Evolutionary conservation across 2,329 filamentous ascomycete genomes (phyloP).

Genomic region (Paraphaeosphaeria sporulosa): DNA sequence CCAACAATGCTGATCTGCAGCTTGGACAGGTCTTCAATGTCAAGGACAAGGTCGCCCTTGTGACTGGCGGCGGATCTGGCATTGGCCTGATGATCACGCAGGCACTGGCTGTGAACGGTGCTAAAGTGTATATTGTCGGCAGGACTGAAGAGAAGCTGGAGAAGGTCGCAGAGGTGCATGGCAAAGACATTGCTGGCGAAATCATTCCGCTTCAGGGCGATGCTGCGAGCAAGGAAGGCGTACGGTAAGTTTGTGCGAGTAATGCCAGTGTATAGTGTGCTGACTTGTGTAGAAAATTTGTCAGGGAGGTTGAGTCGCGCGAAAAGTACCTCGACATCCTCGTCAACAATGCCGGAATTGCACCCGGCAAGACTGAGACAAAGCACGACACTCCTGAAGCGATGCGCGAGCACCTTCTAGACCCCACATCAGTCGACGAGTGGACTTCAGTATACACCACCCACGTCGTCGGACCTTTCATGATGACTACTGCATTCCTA

Average conservation of each 20-base stretch:
- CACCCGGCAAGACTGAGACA: conserved; percentile 46
- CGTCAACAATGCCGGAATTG: conserved; percentile 59
- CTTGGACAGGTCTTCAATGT: conserved; percentile 46
- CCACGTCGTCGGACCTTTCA: conserved; percentile 58
- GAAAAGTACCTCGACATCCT: conserved; percentile 57
- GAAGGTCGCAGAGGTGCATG: conserved; percentile 53
- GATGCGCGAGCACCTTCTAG: conserved; percentile 55
- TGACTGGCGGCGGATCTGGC: conserved; percentile 56
- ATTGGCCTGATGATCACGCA: conserved; percentile 59
- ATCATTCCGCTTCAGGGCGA: conserved; percentile 57
- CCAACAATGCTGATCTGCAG: conserved; percentile 45
- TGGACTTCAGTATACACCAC: conserved; percentile 56
- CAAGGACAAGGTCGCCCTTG: conserved; percentile 51
- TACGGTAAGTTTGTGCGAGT: conserved; percentile 37
- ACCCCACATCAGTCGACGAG: conserved; percentile 53
- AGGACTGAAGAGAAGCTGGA: conserved; percentile 58
- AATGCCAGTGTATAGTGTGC: conserved; percentile 2
- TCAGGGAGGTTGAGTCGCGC: conserved; percentile 53
- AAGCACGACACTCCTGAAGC: conserved; percentile 53
- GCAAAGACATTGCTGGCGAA: conserved; percentile 53
- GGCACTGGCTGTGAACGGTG: conserved; percentile 56
- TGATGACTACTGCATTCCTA: conserved; percentile 57
- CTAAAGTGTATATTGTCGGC: conserved; percentile 59
- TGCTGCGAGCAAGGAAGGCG: conserved; percentile 54
- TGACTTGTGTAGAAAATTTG: conserved; percentile 40